Percentiles rank a stretch among this genome's conserved stretches.
These are phyloP conservation scores for Rhodotorula sp. DNA, from an alignment of 1,284 basidiomycete species.

Conservation along the genomic window DNA sequence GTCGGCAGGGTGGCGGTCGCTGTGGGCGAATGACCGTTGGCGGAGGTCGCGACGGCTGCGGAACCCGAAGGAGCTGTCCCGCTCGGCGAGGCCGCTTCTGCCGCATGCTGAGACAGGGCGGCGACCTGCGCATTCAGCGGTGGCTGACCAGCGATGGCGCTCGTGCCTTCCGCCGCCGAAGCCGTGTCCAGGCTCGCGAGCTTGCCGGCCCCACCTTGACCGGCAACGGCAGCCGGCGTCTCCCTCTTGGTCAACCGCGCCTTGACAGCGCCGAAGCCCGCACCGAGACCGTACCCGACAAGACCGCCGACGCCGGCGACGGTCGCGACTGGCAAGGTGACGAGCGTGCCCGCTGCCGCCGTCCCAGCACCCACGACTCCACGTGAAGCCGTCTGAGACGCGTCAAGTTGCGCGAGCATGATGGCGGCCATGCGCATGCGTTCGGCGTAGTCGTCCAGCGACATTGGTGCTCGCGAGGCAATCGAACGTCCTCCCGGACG, in stretches of 20 bases:
- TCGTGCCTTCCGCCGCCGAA: slow-evolving; percentile 37
- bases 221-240: slow-evolving; percentile 22
- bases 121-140: slow-evolving; percentile 20
- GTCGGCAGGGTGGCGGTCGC: slow-evolving; percentile 32
- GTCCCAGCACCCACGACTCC: slow-evolving; percentile 41
- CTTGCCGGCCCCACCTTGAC: slow-evolving; percentile 34
- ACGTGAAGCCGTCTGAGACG: slow-evolving; percentile 54
- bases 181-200: slow-evolving; percentile 39
- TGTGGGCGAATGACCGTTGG: background rate
- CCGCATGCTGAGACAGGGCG: slow-evolving; percentile 13
- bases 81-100: background rate
- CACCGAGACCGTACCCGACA: slow-evolving; percentile 45
- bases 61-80: slow-evolving; percentile 8
- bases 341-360: slow-evolving; percentile 45
- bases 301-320: slow-evolving; percentile 45
- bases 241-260: slow-evolving; percentile 28
- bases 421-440: slow-evolving; percentile 97
- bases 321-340: slow-evolving; percentile 44
- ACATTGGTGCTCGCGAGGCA: slow-evolving; percentile 49
- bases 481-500: slow-evolving; percentile 31
- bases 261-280: slow-evolving; percentile 34
- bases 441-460: slow-evolving; percentile 92
- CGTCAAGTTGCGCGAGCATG: slow-evolving; percentile 95
- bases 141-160: slow-evolving; percentile 37
- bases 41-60: slow-evolving; percentile 3